phyloP scores from a whole-genome alignment of 2,329 filamentous ascomycete genomes.

The Fulvia fulva region DNA sequence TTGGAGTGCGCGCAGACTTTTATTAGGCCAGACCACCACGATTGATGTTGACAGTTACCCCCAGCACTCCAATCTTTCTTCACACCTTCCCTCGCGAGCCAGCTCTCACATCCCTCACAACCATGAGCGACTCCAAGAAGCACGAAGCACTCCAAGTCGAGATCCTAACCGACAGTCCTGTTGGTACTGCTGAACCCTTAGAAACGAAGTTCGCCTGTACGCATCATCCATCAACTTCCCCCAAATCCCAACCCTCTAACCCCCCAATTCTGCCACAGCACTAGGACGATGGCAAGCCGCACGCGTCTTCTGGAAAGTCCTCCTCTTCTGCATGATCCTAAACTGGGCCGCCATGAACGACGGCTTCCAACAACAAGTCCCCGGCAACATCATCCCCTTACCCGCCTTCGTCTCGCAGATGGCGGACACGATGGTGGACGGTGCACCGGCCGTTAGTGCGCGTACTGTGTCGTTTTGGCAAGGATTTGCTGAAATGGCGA shows the following conservation, averaged over 20 bases:
- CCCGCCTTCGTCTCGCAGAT: constrained; percentile 17
- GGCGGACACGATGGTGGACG: constrained; percentile 13
- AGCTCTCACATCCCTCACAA: neutral
- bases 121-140: constrained; percentile 8
- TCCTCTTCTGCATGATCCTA: constrained; percentile 18
- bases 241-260: neutral
- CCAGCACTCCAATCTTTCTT: too few species aligned
- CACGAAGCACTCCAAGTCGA: constrained; percentile 4
- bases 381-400: constrained; percentile 19
- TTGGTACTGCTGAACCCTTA: constrained; percentile 5
- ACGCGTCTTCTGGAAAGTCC: constrained; percentile 17
- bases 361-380: constrained; percentile 19
- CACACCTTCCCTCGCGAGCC: too few species aligned
- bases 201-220: constrained; percentile 8
- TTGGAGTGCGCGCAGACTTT: too few species aligned
- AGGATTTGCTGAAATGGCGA: constrained; percentile 19
- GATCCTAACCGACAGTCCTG: neutral
- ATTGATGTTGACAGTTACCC: too few species aligned
- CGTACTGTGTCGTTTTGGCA: constrained; percentile 15
- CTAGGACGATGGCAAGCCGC: constrained; percentile 17
- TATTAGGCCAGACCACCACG: too few species aligned
- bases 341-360: constrained; percentile 21
- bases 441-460: constrained; percentile 12
- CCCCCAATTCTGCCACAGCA: too few species aligned
- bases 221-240: neutral